Evolutionary conservation across 208 protist genomes (phyloP), one percentile per base, ranked within the genome.

Genomic region (Acanthamoeba castellanii): DNA sequence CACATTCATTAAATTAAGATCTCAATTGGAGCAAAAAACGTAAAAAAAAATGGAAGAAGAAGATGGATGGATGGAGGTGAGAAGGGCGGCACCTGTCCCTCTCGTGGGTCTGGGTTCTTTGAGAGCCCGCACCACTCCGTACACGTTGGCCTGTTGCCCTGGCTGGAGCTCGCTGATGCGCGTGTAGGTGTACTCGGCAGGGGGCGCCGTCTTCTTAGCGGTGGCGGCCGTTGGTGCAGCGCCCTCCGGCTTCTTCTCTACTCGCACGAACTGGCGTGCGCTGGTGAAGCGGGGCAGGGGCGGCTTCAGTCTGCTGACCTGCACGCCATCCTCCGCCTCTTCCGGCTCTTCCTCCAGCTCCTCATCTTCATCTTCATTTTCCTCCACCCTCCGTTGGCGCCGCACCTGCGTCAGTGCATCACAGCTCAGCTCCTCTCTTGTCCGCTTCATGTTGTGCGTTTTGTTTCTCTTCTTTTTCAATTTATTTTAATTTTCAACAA

Each of bases 141-240:
- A 64, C 50, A 88, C 25, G 27, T 88, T 88, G 81, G 32, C 20
- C 25, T 13, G 25, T 6, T 66, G 6, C 0, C 30, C 50, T 8
- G 52, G 50, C 45, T 20, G 50, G 13, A 88, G 50, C 18, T 88
- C 81, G 50, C 81, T n/a, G 27, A 88, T 88, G n/a, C 81, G 81
- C 22, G 81, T 88, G 81, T 88, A 88, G 81, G 81, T 45, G 34
- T 88, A 88, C 30, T 88, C 81, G 25, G 81, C 50, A 20, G 25
- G 7, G 25, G 16, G 37, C 47, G 76, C 52, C 52, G 20, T 57
- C 52, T 20, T 57, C 50, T 72, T 72, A 1, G 37, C 13, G 16
- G 74, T 34, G 18, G 74, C 42, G 2, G 74, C n/a, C 42, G 37
- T 8, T 55, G 47, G n/a, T 2, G 47, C 18, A 13, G 66, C 66